Evolutionary conservation across 768 basidiomycete species (phyloP).

Genomic region (Hericium erinaceus): DNA sequence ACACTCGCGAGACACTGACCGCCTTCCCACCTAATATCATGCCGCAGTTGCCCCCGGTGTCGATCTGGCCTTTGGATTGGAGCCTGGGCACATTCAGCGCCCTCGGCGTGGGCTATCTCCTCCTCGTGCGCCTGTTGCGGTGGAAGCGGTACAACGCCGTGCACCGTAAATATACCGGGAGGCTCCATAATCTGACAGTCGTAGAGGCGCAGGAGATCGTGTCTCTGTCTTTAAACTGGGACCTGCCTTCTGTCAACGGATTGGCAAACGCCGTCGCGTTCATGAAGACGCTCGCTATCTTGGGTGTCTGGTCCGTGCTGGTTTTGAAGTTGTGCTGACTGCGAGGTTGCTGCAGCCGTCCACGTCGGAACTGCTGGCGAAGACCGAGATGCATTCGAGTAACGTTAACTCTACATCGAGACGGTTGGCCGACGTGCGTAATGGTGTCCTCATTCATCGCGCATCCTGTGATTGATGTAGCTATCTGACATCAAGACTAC

Average conservation of each 20-base stretch:
- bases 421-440: neutral
- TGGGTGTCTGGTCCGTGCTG: neutral
- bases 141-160: neutral
- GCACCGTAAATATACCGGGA: neutral
- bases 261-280: neutral
- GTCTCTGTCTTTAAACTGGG: neutral
- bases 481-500: neutral
- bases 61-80: too few species aligned
- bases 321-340: neutral
- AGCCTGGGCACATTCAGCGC: too few species aligned
- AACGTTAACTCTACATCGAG: neutral
- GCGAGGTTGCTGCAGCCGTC: neutral
- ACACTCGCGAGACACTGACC: too few species aligned
- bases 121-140: neutral
- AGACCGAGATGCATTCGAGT: neutral
- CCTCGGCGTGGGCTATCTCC: neutral
- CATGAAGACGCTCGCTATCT: neutral
- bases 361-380: neutral
- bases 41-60: too few species aligned
- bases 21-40: too few species aligned
- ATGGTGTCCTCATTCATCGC: neutral
- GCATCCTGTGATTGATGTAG: too few species aligned
- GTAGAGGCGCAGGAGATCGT: neutral
- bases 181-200: neutral
- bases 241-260: neutral